Base-by-base conservation (phyloP, 2,329 filamentous ascomycete species). In the Triangularia setosa region DNA sequence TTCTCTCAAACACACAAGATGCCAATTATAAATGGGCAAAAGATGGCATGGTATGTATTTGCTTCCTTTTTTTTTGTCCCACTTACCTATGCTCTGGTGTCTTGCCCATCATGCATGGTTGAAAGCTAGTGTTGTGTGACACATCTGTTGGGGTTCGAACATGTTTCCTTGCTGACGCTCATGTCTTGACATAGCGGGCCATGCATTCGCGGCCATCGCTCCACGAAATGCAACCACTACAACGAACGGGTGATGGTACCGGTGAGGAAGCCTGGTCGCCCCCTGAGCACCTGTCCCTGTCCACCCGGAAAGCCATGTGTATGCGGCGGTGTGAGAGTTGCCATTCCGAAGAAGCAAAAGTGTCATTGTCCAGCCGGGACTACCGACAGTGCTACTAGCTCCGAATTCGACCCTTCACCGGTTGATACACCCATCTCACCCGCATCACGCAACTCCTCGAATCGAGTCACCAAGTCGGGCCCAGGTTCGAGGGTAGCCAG, bases 141-240 rank as follows among this genome's bases (percentile, higher is more conserved):
- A 23, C 52, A 57, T n/a, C 14, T 40, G 12, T 14, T 9, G 11
- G 30, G 30, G 16, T 14, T 35, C 25, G n/a, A 23, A 48, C 59
- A 24, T 12, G 35, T 28, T 58, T 30, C 21, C 23, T 33, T 66
- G 66, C 65, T 71, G 63, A 70, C 63, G 61, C 65, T 44, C 24
- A 18, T 55, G 16, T 18, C 30, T 58, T 64, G 54, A 57, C 63
- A 56, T 70, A 91, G 89, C 76, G 86, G 86, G 80, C 88, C 89
- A 72, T 91, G 89, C 74, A 91, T 91, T 70, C 87, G 89, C 72
- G 89, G 89, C 63, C 89, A 92, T 75, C 87, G 89, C 71, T 91
- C 89, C 28, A 90, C 89, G 60, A 90, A 90, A 79, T 92, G 89
- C 75, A 87, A 84, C 57, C 89, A 92, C 73, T 82, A 81, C 65